A percentile compares a stretch with the other conserved stretches of the same genome.
Conservation (phyloP, 371 early-diverging fungal genomes). For the Thermomucor indicae-seudaticae region DNA sequence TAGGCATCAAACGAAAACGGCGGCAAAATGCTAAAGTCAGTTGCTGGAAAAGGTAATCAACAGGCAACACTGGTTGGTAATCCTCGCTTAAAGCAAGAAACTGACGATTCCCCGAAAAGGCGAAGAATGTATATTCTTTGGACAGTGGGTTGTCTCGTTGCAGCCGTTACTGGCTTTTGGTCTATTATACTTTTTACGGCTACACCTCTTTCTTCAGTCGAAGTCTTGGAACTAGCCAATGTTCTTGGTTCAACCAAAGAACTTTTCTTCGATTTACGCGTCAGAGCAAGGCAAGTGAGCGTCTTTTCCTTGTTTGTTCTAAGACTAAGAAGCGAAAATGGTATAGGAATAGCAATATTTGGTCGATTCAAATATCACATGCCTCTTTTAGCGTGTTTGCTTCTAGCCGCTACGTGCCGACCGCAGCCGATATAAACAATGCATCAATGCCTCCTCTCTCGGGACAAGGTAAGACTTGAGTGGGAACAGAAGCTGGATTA, state of each 20-base stretch:
- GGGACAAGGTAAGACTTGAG: not conserved
- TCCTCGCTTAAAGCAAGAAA: too few relatives aligned
- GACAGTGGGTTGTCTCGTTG: slow-evolving; percentile 2
- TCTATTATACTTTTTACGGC: slow-evolving; percentile 15
- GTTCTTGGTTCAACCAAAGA: slow-evolving; percentile 59
- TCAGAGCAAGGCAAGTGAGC: slow-evolving; percentile 23
- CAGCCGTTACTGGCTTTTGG: slow-evolving; percentile 10
- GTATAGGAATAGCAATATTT: slow-evolving; percentile 17
- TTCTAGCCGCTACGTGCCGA: slow-evolving; percentile 28
- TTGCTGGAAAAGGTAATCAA: not conserved
- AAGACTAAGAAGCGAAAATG: not conserved
- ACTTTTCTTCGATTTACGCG: slow-evolving; percentile 52
- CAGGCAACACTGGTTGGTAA: too few relatives aligned
- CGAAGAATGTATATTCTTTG: slow-evolving; percentile 1
- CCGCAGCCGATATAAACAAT: slow-evolving; percentile 7
- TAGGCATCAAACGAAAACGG: not conserved
- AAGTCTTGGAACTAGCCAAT: slow-evolving; percentile 43
- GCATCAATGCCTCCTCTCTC: not conserved
- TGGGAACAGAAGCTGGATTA: not conserved
- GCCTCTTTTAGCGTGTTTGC: slow-evolving; percentile 56
- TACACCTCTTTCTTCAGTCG: slow-evolving; percentile 23
- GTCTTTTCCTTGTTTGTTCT: not conserved
- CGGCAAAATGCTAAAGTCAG: not conserved
- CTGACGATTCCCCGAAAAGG: too few relatives aligned
- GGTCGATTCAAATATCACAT: slow-evolving; percentile 20